Conservation (phyloP, 805 yeast species). For the Yamadazyma laniorum region DNA sequence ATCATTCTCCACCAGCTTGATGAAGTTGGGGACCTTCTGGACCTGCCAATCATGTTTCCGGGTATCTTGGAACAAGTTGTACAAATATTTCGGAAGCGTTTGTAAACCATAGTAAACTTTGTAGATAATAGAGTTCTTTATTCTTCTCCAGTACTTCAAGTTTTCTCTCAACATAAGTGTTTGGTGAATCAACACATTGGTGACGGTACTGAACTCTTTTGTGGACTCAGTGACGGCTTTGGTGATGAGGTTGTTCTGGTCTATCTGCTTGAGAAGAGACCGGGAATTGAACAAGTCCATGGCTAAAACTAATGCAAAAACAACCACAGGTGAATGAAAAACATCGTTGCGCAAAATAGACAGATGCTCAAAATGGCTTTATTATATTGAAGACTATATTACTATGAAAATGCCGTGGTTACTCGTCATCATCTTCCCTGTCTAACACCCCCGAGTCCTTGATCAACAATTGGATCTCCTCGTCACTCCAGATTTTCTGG, state of each 20-base stretch:
- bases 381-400: too few species aligned
- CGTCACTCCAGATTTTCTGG: slow-evolving; percentile 77
- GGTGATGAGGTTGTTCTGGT: slow-evolving; percentile 25
- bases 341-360: neutral
- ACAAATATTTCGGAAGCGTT: slow-evolving; percentile 28
- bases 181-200: slow-evolving; percentile 33
- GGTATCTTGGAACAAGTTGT: slow-evolving; percentile 8
- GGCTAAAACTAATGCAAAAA: neutral
- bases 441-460: slow-evolving; percentile 69
- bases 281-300: slow-evolving; percentile 15
- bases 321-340: neutral
- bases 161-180: slow-evolving; percentile 33
- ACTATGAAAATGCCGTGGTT: too few species aligned
- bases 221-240: neutral
- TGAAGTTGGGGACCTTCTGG: slow-evolving; percentile 5
- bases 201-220: slow-evolving; percentile 15
- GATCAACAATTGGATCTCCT: slow-evolving; percentile 71
- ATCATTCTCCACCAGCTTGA: slow-evolving; percentile 23
- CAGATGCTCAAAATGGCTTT: neutral
- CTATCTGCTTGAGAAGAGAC: slow-evolving; percentile 19
- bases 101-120: slow-evolving; percentile 35
- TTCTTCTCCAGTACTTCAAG: slow-evolving; percentile 33
- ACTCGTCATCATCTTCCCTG: slow-evolving; percentile 33
- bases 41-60: slow-evolving; percentile 1
- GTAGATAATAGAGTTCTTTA: slow-evolving; percentile 22